Conservation (phyloP, 2,329 filamentous ascomycete genomes). For the Xylaria sp. region DNA sequence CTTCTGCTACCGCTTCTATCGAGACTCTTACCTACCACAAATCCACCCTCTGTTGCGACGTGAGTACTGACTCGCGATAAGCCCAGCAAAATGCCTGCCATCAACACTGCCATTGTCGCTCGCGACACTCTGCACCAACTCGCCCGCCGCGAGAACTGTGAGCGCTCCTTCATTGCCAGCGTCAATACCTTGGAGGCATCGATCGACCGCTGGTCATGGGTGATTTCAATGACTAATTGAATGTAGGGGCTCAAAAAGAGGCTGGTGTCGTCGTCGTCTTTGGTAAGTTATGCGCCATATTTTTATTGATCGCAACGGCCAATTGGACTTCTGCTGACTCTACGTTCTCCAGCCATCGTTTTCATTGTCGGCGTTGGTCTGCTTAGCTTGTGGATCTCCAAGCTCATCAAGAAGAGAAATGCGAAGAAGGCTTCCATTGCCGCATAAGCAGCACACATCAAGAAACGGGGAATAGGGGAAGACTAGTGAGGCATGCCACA, state of each 20-base stretch:
- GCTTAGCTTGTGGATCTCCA: constrained; percentile 48
- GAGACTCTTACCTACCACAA: not conserved
- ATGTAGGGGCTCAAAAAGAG: constrained; percentile 47
- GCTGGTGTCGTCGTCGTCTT: constrained; percentile 52
- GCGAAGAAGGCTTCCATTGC: constrained; percentile 45
- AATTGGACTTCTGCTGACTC: constrained; percentile 26
- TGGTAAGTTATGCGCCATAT: constrained; percentile 34
- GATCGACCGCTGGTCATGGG: constrained; percentile 7
- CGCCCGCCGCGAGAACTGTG: constrained; percentile 50
- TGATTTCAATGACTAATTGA: constrained; percentile 34
- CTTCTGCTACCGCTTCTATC: not conserved
- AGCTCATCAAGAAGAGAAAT: constrained; percentile 45
- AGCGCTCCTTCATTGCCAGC: constrained; percentile 19
- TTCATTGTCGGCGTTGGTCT: constrained; percentile 50
- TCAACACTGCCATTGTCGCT: constrained; percentile 51
- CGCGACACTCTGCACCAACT: constrained; percentile 49
- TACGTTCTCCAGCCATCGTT: constrained; percentile 44
- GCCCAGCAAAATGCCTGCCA: constrained; percentile 50
- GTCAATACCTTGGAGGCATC: not conserved
- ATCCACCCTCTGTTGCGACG: constrained; percentile 26
- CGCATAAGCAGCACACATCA: constrained; percentile 38
- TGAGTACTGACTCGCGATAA: constrained; percentile 36
- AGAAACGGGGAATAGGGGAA: constrained; percentile 30
- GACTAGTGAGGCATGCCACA: constrained; percentile 16
- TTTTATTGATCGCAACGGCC: not conserved